phyloP scores from a whole-genome alignment of 2,329 filamentous ascomycete species.

The Thelonectria blattea region DNA sequence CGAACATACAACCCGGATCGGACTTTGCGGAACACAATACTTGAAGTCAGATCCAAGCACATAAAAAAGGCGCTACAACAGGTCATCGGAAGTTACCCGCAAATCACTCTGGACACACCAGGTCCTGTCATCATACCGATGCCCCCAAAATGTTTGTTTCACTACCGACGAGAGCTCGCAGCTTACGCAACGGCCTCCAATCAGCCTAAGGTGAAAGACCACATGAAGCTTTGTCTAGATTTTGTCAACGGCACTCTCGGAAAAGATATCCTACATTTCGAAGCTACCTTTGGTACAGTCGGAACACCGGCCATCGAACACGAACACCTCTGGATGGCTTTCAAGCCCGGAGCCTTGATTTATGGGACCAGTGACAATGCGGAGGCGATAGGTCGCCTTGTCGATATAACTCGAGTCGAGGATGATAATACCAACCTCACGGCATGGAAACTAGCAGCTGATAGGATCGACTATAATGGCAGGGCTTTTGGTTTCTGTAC shows the following conservation, averaged over 20 bases:
- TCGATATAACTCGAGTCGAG: not conserved
- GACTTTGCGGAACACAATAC: not conserved
- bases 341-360: not conserved
- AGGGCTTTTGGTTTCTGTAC: not conserved
- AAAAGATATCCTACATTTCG: not conserved
- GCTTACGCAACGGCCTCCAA: not conserved
- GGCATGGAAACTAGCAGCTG: not conserved
- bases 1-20: not conserved
- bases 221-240: not conserved
- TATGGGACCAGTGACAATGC: not conserved
- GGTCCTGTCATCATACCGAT: not conserved
- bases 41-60: not conserved
- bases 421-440: not conserved
- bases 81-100: not conserved
- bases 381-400: not conserved
- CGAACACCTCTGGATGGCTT: not conserved
- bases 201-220: not conserved
- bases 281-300: not conserved
- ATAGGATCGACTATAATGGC: not conserved
- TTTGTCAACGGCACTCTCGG: not conserved
- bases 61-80: not conserved
- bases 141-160: conserved; percentile 7
- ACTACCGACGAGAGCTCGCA: not conserved
- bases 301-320: not conserved
- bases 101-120: not conserved